phyloP scores from a whole-genome alignment of 2,329 filamentous ascomycete genomes.

The Trichoderma breve region DNA sequence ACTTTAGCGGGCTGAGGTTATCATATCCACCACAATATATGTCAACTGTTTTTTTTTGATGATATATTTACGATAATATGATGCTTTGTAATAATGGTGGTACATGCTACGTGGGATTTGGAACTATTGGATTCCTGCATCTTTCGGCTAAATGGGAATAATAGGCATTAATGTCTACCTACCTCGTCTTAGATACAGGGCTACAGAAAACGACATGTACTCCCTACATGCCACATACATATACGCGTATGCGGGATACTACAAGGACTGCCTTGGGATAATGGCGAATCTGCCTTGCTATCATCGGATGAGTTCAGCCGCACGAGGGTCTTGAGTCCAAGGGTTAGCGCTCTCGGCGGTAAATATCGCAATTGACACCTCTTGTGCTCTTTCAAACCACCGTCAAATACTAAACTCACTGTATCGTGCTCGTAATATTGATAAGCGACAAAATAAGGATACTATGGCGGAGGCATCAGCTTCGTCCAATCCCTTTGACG shows the following conservation, averaged over 20 bases:
- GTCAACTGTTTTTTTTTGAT: too few relatives aligned
- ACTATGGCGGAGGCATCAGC: neutral
- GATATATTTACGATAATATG: neutral
- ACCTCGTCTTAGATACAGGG: neutral
- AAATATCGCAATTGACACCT: neutral
- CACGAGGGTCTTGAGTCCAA: neutral
- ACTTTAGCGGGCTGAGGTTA: too few relatives aligned
- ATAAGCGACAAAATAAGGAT: neutral
- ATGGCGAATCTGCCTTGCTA: slow-evolving; percentile 4
- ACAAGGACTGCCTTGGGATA: neutral
- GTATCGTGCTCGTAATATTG: neutral
- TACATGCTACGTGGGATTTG: neutral
- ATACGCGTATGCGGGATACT: neutral
- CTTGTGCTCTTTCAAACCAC: neutral
- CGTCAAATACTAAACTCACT: neutral
- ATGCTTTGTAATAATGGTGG: neutral
- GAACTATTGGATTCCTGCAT: neutral
- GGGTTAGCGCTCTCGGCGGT: neutral
- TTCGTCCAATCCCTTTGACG: neutral
- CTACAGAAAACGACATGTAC: neutral
- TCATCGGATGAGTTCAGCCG: neutral
- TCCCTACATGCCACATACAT: neutral
- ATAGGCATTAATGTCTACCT: neutral
- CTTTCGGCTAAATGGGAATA: neutral
- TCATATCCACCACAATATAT: too few relatives aligned